Evolutionary conservation across 1,139 yeast species (phyloP), one percentile per base, ranked within the genome.

Genomic region (Yamadazyma diddensiae): DNA sequence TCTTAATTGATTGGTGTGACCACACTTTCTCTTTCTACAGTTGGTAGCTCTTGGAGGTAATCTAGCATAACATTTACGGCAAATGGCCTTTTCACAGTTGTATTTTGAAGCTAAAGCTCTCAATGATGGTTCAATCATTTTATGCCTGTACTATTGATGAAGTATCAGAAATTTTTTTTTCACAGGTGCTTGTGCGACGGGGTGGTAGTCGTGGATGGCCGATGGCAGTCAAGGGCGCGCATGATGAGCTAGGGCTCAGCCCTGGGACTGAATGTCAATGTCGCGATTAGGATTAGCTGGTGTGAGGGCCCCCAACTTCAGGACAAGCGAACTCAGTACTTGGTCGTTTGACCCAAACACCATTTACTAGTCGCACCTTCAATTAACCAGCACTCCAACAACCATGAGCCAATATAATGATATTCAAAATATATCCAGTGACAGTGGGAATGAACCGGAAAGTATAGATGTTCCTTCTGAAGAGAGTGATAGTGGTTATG

Each of bases 1-100:
- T 82, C 97, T 88, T 75, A 92, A 86, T 81, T 92, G 98, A 82
- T 92, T 92, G 73, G 96, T 80, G 94, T 92, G 98, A 65, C 98
- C 98, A 77, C 98, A 92, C 83, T 92, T 92, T 87, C 97, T 88
- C 97, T 92, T 92, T 82, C 98, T 88, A 83, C 98, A 92, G 96
- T 92, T 92, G 76, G 97, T 92, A 61, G 98, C 98, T 84, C 97
- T 92, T 73, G 97, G 96, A 66, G 98, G 98, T 68, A 92, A 88
- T 82, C 98, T 94, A 62, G 98, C 97, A 83, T 92, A 92, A 81
- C 98, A 92, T 73, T 88, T 86, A 77, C 98, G 94, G 82, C 98
- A 92, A 70, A 92, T 92, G 56, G 96, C 73, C 79, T 92, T 92
- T 57, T 92, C 98, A 82, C 97, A 92, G 95, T 92, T 92, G 88